A percentile compares a stretch with the other conserved stretches of the same genome.
These are phyloP conservation scores for Tubosaeta sp. DNA, from an alignment of 768 basidiomycete genomes.

Conservation along the genomic window DNA sequence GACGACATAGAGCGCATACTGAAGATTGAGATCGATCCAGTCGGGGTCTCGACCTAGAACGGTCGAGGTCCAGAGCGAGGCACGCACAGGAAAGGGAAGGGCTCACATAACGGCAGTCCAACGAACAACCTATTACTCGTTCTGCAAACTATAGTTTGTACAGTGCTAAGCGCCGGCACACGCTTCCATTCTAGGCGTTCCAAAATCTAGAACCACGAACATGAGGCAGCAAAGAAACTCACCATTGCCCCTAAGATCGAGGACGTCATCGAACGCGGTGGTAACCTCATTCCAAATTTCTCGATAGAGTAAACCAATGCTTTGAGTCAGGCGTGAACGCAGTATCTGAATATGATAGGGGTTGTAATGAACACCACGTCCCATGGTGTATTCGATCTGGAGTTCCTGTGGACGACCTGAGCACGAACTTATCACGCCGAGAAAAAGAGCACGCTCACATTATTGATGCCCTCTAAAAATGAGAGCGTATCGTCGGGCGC, in stretches of 20 bases:
- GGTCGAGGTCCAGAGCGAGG: background rate
- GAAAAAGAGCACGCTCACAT: slow-evolving; percentile 25
- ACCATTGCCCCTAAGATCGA: slow-evolving; percentile 22
- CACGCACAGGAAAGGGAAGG: background rate
- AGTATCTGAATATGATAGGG: slow-evolving; percentile 29
- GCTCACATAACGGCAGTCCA: slow-evolving; percentile 42
- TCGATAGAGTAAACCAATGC: slow-evolving; percentile 35
- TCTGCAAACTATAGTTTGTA: slow-evolving; percentile 38
- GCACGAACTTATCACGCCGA: background rate
- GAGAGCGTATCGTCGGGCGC: too few species aligned
- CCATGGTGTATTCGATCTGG: slow-evolving; percentile 37
- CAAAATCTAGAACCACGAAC: background rate
- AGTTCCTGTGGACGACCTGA: slow-evolving; percentile 25
- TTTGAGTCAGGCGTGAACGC: slow-evolving; percentile 33
- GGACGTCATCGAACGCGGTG: slow-evolving; percentile 35
- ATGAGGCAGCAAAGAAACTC: background rate
- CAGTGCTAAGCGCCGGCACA: slow-evolving; percentile 23
- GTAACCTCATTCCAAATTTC: slow-evolving; percentile 42
- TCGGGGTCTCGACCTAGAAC: slow-evolving; percentile 35
- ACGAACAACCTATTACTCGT: slow-evolving; percentile 45
- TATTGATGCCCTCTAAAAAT: slow-evolving; percentile 24
- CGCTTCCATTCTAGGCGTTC: slow-evolving; percentile 35
- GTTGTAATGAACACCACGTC: slow-evolving; percentile 25
- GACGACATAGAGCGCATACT: slow-evolving; percentile 29
- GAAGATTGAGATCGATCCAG: slow-evolving; percentile 28